Base-by-base conservation (phyloP, 2,329 filamentous ascomycete genomes). In the Endothia cerciana region DNA sequence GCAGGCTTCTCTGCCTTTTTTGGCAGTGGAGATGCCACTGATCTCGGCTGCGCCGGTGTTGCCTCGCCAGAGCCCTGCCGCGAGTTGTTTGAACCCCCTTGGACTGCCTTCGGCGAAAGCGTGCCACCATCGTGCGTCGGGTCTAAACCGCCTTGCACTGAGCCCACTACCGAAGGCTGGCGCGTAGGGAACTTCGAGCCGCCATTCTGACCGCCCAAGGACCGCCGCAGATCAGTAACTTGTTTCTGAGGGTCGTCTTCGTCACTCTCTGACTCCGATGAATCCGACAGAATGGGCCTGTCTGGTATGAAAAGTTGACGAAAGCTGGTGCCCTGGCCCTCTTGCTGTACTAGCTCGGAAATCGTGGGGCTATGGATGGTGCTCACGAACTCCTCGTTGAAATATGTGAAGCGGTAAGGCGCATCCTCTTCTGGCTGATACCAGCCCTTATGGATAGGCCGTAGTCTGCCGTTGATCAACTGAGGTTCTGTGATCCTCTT, bases 311-410 rank as follows among this genome's bases (percentile, higher is more conserved):
- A 99, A 0, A 99, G 85, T 72, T 97, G 92, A 66, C 85, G 85
- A 76, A 99, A 99, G 53, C 87, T 91, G 67, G 89, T 86, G 6
- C 93, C 95, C 56, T 68, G 66, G 19, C 66, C 66, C 57, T 68
- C 66, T 0, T 92, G 89, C 71, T 97, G 93, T 10, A 96, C 86
- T 25, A 99, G 85, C 75, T 97, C 95, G 2, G 93, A 97, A 65
- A 99, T 97, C 0, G 91, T 95, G 77, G 97, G 92, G 67, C 93
- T 95, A 77, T 99, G 95, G 68, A 99, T 96, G 0, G 95, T 99
- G 76, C 92, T 96, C 73, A 93, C 91, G 64, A 98, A 93, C 69
- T 97, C 93, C 75, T 98, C 95, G 77, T 98, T 98, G 83, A 99
- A 99, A 77, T 99, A 99, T 0, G 95, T 98, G 76, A 97, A 99